Base-by-base conservation (phyloP, 2,329 filamentous ascomycete genomes). In the Fusarium pseudograminearum region DNA sequence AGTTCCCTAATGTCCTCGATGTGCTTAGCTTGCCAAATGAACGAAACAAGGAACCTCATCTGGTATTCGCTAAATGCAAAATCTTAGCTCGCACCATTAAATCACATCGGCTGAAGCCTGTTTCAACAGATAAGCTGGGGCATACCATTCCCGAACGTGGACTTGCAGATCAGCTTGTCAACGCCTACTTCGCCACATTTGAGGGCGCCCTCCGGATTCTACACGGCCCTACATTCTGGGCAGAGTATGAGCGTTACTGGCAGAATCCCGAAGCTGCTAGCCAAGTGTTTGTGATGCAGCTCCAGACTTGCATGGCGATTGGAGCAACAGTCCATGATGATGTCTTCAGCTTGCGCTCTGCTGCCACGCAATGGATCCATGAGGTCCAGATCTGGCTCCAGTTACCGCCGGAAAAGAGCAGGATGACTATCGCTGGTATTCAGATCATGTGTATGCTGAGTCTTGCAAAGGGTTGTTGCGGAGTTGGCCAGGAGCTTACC, bases 141-240 rank as follows among this genome's bases (percentile, higher is more conserved):
- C 74, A 77, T 38, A 76, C 78, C 6, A 78, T 84, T 10, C 82
- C 83, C 0, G 41, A 75, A 1, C 76, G 78, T 14, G 75, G 76
- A 0, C 63, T 87, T 1, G 83, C 84, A 0, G 86, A 89, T 61
- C 76, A 81, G 53, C 80, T 89, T 3, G 78, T 89, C 18, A 79
- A 84, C 11, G 76, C 79, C 31, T 89, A 89, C 77, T 77, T 91
- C 20, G 79, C 85, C 48, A 85, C 84, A 1, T 83, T 87, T 42
- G 87, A 90, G 70, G 84, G 85, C 2, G 83, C 86, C 18, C 83
- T 86, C 65, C 83, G 89, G 4, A 81, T 91, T 26, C 61, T 91
- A 11, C 85, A 91, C 73, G 74, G 86, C 2, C 87, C 88, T 0
- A 84, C 83, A 0, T 90, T 91, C 65, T 78, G 81, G 45, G 79